Conservation (phyloP, 2,329 filamentous ascomycete species). For the Penicillium aurantiogriseum region DNA sequence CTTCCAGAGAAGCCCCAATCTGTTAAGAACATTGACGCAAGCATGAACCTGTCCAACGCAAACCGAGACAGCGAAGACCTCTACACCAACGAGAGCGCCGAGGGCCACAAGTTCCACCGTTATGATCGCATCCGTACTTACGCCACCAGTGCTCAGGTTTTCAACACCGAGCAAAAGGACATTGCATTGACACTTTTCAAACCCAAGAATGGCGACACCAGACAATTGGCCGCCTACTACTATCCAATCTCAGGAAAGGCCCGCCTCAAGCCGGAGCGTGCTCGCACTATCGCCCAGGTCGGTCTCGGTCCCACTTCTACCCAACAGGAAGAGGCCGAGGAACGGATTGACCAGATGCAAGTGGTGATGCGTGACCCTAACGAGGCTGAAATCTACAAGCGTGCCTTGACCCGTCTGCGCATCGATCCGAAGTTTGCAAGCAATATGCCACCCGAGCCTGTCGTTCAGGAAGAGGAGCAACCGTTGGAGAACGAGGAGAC, state of each 20-base stretch:
- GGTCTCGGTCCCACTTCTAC: slow-evolving; percentile 40
- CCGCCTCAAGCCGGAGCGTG: slow-evolving; percentile 53
- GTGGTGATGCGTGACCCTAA: slow-evolving; percentile 52
- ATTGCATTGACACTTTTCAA: slow-evolving; percentile 60
- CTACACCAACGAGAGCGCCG: slow-evolving; percentile 47
- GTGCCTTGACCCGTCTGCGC: slow-evolving; percentile 45
- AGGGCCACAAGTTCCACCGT: slow-evolving; percentile 50
- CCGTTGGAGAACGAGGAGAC: slow-evolving; percentile 13
- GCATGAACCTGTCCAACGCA: slow-evolving; percentile 54
- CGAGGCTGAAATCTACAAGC: slow-evolving; percentile 49
- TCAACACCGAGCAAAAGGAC: slow-evolving; percentile 53
- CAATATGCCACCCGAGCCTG: slow-evolving; percentile 31
- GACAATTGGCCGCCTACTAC: slow-evolving; percentile 59
- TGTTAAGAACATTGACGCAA: slow-evolving; percentile 54
- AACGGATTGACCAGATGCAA: slow-evolving; percentile 55
- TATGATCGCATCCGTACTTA: slow-evolving; percentile 61
- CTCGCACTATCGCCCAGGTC: slow-evolving; percentile 44
- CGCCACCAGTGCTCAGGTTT: slow-evolving; percentile 55
- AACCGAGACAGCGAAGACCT: slow-evolving; percentile 53
- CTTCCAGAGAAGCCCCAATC: slow-evolving; percentile 51
- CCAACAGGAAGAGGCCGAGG: slow-evolving; percentile 38
- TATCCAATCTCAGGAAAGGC: slow-evolving; percentile 60
- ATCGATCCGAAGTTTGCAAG: slow-evolving; percentile 47
- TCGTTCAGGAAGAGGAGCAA: slow-evolving; percentile 17
- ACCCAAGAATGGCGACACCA: slow-evolving; percentile 37